A percentile compares a stretch with the other conserved stretches of the same genome.
phyloP scores from a whole-genome alignment of 2,329 filamentous ascomycete genomes.

The Penicillium sp. region DNA sequence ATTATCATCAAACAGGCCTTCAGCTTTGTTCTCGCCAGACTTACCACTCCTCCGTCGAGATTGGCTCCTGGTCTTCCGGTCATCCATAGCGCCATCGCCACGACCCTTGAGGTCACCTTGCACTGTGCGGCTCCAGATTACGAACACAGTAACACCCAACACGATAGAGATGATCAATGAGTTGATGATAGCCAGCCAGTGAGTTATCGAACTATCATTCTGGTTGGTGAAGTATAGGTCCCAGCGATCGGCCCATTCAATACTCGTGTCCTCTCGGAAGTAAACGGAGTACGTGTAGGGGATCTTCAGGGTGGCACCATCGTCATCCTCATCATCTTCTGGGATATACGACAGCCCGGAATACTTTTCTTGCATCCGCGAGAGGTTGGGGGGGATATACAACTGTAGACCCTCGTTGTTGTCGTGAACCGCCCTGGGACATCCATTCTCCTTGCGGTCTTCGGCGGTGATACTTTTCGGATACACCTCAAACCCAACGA shows the following conservation, averaged over 20 bases:
- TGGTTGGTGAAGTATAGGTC: slow-evolving; percentile 87
- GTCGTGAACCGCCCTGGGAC: slow-evolving; percentile 63
- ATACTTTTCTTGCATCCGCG: slow-evolving; percentile 53
- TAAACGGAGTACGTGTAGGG: slow-evolving; percentile 89
- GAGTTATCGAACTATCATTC: slow-evolving; percentile 73
- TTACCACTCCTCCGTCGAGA: slow-evolving; percentile 36
- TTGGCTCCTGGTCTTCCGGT: slow-evolving; percentile 57
- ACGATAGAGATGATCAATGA: slow-evolving; percentile 78
- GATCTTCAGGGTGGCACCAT: slow-evolving; percentile 64
- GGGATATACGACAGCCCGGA: slow-evolving; percentile 59
- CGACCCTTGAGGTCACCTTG: slow-evolving; percentile 73
- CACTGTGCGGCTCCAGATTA: slow-evolving; percentile 75
- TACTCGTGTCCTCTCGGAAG: slow-evolving; percentile 73
- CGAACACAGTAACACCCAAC: slow-evolving; percentile 71
- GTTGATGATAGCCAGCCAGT: slow-evolving; percentile 86
- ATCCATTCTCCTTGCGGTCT: slow-evolving; percentile 61
- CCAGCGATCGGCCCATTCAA: slow-evolving; percentile 84
- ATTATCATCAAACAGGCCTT: slow-evolving; percentile 58
- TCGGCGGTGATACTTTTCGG: slow-evolving; percentile 71
- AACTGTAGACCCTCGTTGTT: slow-evolving; percentile 65
- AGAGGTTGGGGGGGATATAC: slow-evolving; percentile 61
- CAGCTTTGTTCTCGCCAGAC: slow-evolving; percentile 53
- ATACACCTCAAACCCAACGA: slow-evolving; percentile 88
- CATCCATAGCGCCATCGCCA: slow-evolving; percentile 62
- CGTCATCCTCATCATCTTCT: slow-evolving; percentile 56